phyloP scores from a whole-genome alignment of 345 rosid species.

The Brassica nigra region DNA sequence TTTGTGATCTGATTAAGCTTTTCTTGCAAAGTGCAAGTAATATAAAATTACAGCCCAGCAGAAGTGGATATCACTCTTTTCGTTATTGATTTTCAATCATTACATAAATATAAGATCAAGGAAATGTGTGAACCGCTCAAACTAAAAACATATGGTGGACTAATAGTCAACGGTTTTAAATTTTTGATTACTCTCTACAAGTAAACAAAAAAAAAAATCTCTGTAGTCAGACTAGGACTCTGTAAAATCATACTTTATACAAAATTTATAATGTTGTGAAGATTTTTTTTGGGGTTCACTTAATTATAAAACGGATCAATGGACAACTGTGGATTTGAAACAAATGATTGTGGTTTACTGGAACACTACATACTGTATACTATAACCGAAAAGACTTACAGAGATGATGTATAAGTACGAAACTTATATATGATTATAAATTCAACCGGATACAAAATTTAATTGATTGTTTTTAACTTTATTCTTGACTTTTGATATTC shows the following conservation, averaged over 20 bases:
- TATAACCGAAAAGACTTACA: background rate
- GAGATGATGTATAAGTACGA: background rate
- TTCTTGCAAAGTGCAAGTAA: too few relatives aligned
- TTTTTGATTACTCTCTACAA: background rate
- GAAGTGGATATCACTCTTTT: too few relatives aligned
- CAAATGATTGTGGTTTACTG: background rate
- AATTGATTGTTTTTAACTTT: background rate
- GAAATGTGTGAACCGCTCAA: background rate
- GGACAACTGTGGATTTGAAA: background rate
- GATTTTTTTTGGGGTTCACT: background rate
- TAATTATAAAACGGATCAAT: background rate
- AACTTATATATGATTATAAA: background rate
- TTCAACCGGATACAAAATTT: background rate
- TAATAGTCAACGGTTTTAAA: background rate
- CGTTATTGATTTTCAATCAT: background rate
- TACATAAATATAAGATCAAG: background rate
- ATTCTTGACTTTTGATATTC: background rate
- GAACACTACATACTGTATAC: background rate
- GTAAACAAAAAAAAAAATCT: background rate
- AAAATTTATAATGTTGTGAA: background rate
- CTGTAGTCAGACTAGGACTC: background rate
- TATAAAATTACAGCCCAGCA: too few relatives aligned
- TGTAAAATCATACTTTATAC: background rate
- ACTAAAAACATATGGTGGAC: conserved; percentile 1
- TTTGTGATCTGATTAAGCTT: too few relatives aligned